Conservation (phyloP, 257 asterid genomes). For the Nicotiana paniculata region DNA sequence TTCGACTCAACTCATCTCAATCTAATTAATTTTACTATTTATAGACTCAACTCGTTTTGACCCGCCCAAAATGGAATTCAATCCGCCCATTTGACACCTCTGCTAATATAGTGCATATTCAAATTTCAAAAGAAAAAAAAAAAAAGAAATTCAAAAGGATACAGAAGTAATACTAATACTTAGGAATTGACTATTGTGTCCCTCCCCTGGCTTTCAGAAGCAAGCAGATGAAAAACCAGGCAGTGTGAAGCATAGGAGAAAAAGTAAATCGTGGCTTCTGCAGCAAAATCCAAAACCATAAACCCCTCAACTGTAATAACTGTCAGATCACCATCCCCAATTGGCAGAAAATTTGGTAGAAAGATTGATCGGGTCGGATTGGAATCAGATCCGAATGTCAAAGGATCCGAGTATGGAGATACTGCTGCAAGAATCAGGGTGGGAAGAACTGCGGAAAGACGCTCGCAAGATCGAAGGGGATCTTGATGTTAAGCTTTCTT, state of each 20-base stretch:
- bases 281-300: neutral
- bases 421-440: constrained; percentile 82
- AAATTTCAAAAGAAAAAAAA: too few species aligned
- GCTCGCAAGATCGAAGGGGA: constrained; percentile 97
- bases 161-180: neutral
- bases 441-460: constrained; percentile 97
- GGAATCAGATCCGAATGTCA: constrained; percentile 22
- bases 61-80: too few species aligned
- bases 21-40: too few species aligned
- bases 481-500: constrained; percentile 95
- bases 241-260: neutral
- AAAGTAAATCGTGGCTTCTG: neutral
- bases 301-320: neutral
- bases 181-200: neutral
- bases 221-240: neutral
- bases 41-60: too few species aligned
- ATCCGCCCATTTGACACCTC: too few species aligned
- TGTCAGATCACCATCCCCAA: neutral
- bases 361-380: constrained; percentile 24
- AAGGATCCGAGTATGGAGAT: constrained; percentile 54
- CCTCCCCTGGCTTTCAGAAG: neutral
- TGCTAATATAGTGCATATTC: too few species aligned
- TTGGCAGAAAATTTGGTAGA: neutral
- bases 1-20: too few species aligned
- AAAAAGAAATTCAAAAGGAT: neutral